Conservation (phyloP, 345 rosid genomes). For the Pistacia vera region DNA sequence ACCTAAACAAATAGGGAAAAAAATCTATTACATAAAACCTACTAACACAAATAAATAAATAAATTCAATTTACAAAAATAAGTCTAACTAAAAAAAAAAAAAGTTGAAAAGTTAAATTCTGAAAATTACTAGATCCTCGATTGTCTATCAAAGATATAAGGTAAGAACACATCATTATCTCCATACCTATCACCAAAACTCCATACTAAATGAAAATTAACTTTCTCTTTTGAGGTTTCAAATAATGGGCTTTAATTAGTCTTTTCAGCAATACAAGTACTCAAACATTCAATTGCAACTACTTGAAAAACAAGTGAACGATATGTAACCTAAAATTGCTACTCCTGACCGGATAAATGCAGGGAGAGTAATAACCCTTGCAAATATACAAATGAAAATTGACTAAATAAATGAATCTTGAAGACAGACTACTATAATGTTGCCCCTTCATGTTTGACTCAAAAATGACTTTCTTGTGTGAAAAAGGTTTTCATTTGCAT, state of each 20-base stretch:
- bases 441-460: neutral
- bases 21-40: too few species aligned
- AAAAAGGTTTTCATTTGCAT: neutral
- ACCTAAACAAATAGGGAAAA: too few species aligned
- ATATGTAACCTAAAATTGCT: neutral
- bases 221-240: neutral
- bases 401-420: neutral
- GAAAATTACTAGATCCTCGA: too few species aligned
- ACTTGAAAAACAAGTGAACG: neutral
- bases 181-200: too few species aligned
- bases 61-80: too few species aligned
- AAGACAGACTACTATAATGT: neutral
- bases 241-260: neutral
- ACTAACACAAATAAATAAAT: too few species aligned
- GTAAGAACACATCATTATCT: too few species aligned
- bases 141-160: too few species aligned
- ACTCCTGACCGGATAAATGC: neutral
- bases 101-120: too few species aligned
- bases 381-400: neutral
- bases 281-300: neutral
- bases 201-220: neutral
- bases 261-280: neutral
- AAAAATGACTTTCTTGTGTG: neutral
- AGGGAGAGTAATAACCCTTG: neutral
- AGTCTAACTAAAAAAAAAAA: too few species aligned